These are phyloP conservation scores for Pseudocercospora macadamiae DNA, from an alignment of 2,329 filamentous ascomycete genomes.

Conservation along the genomic window DNA sequence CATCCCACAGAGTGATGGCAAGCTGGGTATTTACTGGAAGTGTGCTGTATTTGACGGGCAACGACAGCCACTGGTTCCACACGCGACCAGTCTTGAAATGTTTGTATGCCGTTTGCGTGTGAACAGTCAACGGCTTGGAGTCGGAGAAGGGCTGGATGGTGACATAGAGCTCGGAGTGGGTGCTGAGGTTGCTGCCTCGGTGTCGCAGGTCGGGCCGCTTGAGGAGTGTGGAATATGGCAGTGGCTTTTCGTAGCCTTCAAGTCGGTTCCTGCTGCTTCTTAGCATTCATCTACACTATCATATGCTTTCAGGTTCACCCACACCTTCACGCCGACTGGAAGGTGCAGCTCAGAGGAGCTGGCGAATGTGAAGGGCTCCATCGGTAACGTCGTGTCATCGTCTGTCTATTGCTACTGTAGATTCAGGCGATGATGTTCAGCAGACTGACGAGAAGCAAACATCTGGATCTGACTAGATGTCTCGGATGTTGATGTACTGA, in stretches of 20 bases:
- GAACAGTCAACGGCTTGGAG: slow-evolving; percentile 90
- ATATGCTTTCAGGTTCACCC: slow-evolving; percentile 38
- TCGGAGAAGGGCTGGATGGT: slow-evolving; percentile 94
- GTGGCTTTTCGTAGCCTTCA: slow-evolving; percentile 75
- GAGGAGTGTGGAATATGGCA: slow-evolving; percentile 77
- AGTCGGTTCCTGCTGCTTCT: slow-evolving; percentile 59
- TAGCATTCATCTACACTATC: slow-evolving; percentile 27
- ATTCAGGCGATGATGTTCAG: not conserved
- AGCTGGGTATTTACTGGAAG: slow-evolving; percentile 81
- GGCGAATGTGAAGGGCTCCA: slow-evolving; percentile 97
- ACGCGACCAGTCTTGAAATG: slow-evolving; percentile 73
- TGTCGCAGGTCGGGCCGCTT: slow-evolving; percentile 80
- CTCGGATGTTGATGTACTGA: not conserved
- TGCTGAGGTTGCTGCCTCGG: slow-evolving; percentile 80
- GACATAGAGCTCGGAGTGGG: slow-evolving; percentile 86
- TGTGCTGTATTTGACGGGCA: slow-evolving; percentile 82
- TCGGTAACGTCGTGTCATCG: slow-evolving; percentile 41
- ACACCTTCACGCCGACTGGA: slow-evolving; percentile 68
- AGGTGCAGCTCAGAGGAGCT: slow-evolving; percentile 82
- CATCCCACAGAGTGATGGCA: slow-evolving; percentile 92
- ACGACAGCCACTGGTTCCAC: slow-evolving; percentile 95
- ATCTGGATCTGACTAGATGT: not conserved
- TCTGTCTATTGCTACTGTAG: not conserved
- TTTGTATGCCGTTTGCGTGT: slow-evolving; percentile 90
- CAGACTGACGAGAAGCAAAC: not conserved